phyloP scores from a whole-genome alignment of 352 stramenopile species.

The Peronospora destructor region DNA sequence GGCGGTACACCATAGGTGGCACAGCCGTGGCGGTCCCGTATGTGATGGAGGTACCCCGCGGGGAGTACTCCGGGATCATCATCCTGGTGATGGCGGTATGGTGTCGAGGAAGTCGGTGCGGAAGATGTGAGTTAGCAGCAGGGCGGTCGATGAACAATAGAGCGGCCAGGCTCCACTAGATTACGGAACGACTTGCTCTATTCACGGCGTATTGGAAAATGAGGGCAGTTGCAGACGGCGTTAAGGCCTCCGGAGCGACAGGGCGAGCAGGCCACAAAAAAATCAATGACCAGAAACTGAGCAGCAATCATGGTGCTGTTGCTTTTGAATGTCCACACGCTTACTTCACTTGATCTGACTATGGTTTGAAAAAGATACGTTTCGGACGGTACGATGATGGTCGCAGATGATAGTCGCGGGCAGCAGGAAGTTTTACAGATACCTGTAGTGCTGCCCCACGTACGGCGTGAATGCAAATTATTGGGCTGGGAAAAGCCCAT shows the following conservation, averaged over 20 bases:
- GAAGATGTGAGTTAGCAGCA: not conserved
- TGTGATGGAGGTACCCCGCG: slow-evolving; percentile 32
- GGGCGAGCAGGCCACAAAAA: slow-evolving; percentile 20
- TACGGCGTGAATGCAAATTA: slow-evolving; percentile 9
- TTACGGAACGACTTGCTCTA: slow-evolving; percentile 7
- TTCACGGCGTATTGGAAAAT: slow-evolving; percentile 20
- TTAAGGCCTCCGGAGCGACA: slow-evolving; percentile 16
- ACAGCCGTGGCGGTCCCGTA: slow-evolving; percentile 21
- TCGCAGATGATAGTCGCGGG: slow-evolving; percentile 9
- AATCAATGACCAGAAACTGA: slow-evolving; percentile 16
- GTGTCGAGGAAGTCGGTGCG: slow-evolving; percentile 7
- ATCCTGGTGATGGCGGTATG: slow-evolving; percentile 25
- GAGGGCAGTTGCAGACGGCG: slow-evolving; percentile 9
- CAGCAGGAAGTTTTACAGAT: not conserved
- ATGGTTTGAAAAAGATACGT: slow-evolving; percentile 25
- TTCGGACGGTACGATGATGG: slow-evolving; percentile 19
- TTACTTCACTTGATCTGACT: slow-evolving; percentile 11
- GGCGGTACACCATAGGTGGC: slow-evolving; percentile 30
- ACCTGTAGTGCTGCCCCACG: not conserved
- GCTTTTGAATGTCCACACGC: not conserved
- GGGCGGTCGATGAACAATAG: slow-evolving; percentile 27
- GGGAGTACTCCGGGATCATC: slow-evolving; percentile 42
- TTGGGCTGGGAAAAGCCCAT: slow-evolving; percentile 17
- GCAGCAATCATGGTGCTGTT: slow-evolving; percentile 9
- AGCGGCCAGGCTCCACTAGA: slow-evolving; percentile 12